Percentiles rank a stretch among this genome's conserved stretches.
These are phyloP conservation scores for Amyloporia xantha DNA, from an alignment of 768 basidiomycete species.

Conservation along the genomic window DNA sequence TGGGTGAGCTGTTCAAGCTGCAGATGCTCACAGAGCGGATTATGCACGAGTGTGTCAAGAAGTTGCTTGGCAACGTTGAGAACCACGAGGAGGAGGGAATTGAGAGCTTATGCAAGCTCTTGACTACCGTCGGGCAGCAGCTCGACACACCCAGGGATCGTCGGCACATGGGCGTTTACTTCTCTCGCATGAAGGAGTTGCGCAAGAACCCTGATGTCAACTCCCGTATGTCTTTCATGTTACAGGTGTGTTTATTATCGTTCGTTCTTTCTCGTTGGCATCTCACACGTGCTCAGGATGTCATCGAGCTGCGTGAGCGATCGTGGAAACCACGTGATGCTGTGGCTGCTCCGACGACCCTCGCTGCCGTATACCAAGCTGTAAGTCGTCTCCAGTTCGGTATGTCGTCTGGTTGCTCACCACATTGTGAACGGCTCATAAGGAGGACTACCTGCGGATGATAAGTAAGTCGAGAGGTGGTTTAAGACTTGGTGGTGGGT, in stretches of 20 bases:
- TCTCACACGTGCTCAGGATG: slow-evolving; percentile 51
- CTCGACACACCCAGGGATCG: slow-evolving; percentile 78
- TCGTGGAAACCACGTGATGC: slow-evolving; percentile 73
- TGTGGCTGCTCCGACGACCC: slow-evolving; percentile 75
- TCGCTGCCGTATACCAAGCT: slow-evolving; percentile 82
- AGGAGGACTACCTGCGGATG: slow-evolving; percentile 60
- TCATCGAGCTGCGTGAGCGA: slow-evolving; percentile 79
- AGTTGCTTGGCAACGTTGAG: slow-evolving; percentile 85
- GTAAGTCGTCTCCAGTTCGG: slow-evolving; percentile 38
- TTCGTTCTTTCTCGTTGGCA: slow-evolving; percentile 1
- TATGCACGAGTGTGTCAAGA: slow-evolving; percentile 97
- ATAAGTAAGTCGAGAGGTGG: slow-evolving; percentile 85
- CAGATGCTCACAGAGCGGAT: slow-evolving; percentile 96
- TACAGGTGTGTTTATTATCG: slow-evolving; percentile 56
- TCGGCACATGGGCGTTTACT: slow-evolving; percentile 88
- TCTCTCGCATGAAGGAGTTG: slow-evolving; percentile 81
- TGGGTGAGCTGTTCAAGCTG: slow-evolving; percentile 95
- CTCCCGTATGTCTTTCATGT: slow-evolving; percentile 89
- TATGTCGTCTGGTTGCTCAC: background rate
- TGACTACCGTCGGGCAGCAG: slow-evolving; percentile 78
- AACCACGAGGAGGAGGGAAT: slow-evolving; percentile 97
- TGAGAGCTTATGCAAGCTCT: slow-evolving; percentile 87
- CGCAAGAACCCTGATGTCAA: slow-evolving; percentile 65
- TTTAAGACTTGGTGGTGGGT: slow-evolving; percentile 67
- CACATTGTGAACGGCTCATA: slow-evolving; percentile 46